Evolutionary conservation across 352 stramenopile genomes (phyloP), one percentile per base, ranked within the genome.

Genomic region (Phytophthora multivora): DNA sequence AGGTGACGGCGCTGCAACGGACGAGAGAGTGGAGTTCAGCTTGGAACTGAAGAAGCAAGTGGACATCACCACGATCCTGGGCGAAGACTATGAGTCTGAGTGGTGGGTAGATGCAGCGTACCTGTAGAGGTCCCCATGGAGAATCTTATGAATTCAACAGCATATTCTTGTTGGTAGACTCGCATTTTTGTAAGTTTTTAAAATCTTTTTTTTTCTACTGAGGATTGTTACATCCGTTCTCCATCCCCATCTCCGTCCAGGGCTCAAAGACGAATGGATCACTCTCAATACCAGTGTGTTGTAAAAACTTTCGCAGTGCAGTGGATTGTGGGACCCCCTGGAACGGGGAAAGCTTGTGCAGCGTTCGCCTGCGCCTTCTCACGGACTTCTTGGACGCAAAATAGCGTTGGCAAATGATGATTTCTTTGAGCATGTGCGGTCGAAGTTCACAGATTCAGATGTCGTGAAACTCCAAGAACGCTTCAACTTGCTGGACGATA

Each of bases 11-110:
- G 50, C 59, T 18, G 43, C 26, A 13, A 62, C 23, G 5, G 59
- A 67, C 19, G 42, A 62, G 11, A 31, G 59, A 30, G 59, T 62
- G 15, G 38, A 48, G 12, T 58, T 50, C 28, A 58, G 51, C 8
- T 18, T 41, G 18, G 38, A 58, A 23, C 18, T 58, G 3, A 49
- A 58, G 25, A 58, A 50, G 26, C n/a, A 38, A 5, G 39, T 49
- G 38, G 38, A 50, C 11, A 58, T 58, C 12, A 58, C 36, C 16
- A 28, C 30, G 28, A 40, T 58, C 12, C 25, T 58, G 5, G 51
- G 51, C 11, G 51, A 58, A 10, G 51, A 49, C 4, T 58, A 50
- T 16, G 28, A 40, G 9, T 48, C 36, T 19, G 7, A 58, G 10
- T 58, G 51, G 51, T 58, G 36, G 36, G 38, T 58, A 3, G 26